Percentiles rank a stretch among this genome's conserved stretches.
Conservation (phyloP, 73 alveolate species). For the Effrenium voratum region DNA sequence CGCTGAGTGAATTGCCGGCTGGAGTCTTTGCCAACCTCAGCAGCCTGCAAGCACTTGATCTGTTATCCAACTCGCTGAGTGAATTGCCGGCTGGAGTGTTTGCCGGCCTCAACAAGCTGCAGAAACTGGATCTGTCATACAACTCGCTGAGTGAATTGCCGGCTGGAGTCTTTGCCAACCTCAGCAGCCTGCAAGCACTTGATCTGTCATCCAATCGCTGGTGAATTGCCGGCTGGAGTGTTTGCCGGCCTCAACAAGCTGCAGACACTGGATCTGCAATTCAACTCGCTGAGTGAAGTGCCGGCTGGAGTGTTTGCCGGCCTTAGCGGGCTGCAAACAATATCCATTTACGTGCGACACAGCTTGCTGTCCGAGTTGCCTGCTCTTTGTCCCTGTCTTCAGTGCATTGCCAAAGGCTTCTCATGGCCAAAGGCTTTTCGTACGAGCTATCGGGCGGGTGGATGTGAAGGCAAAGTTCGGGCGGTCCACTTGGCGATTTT, state of each 20-base stretch:
- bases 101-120: too few relatives aligned
- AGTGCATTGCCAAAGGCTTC: too few relatives aligned
- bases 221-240: constrained; percentile 2
- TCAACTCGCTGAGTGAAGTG: neutral
- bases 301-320: neutral
- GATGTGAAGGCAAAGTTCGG: too few relatives aligned
- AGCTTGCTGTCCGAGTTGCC: neutral
- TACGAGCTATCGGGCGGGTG: too few relatives aligned
- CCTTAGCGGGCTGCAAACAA: neutral
- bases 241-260: neutral
- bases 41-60: too few relatives aligned
- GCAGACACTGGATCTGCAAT: neutral
- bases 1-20: too few relatives aligned
- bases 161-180: neutral
- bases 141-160: neutral
- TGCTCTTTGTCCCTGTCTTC: neutral
- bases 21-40: too few relatives aligned
- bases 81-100: too few relatives aligned
- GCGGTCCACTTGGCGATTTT: too few relatives aligned
- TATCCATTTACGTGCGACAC: neutral
- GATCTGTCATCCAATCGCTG: too few relatives aligned
- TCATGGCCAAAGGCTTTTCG: too few relatives aligned
- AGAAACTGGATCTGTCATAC: neutral
- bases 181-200: neutral
- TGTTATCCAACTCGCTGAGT: too few relatives aligned